A percentile compares a stretch with the other conserved stretches of the same genome.
These are phyloP conservation scores for Termitomyces sp. DNA, from an alignment of 768 basidiomycete species.

Conservation along the genomic window DNA sequence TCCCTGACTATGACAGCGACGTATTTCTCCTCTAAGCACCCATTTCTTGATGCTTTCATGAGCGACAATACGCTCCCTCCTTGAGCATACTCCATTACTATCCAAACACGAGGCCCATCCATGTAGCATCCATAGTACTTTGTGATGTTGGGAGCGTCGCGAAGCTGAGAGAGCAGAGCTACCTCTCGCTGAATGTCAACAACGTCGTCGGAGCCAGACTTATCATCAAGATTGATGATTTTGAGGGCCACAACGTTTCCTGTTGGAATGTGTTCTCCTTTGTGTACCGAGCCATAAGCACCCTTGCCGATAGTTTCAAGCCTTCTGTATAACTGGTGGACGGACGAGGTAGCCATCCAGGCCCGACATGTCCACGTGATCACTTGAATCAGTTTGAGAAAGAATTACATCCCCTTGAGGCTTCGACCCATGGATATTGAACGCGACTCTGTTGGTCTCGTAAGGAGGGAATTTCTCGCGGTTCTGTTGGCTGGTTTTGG, in stretches of 20 bases:
- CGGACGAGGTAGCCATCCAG: constrained; percentile 32
- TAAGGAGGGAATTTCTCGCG: constrained; percentile 78
- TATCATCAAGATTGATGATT: constrained; percentile 89
- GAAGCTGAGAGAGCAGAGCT: constrained; percentile 81
- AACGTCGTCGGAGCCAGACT: constrained; percentile 90
- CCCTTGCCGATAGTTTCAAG: constrained; percentile 94
- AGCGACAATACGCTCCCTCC: constrained; percentile 92
- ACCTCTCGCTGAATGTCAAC: constrained; percentile 96
- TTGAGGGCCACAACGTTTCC: constrained; percentile 94
- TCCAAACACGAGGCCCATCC: constrained; percentile 96
- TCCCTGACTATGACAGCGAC: constrained; percentile 86
- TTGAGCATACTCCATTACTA: constrained; percentile 96
- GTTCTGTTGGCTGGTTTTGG: constrained; percentile 90
- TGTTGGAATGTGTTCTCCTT: constrained; percentile 77
- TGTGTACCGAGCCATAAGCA: constrained; percentile 94
- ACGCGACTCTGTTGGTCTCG: constrained; percentile 44
- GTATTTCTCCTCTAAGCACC: constrained; percentile 83
- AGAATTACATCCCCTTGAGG: not conserved
- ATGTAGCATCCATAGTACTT: constrained; percentile 96
- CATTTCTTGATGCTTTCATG: constrained; percentile 80
- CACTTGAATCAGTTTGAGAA: not conserved
- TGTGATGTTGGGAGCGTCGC: constrained; percentile 88
- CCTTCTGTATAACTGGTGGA: constrained; percentile 78
- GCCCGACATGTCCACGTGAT: constrained; percentile 9
- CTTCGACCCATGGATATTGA: constrained; percentile 55